Percentiles rank a stretch among this genome's conserved stretches.
phyloP scores from a whole-genome alignment of 2,329 filamentous ascomycete species.

The Claviceps sp. region DNA sequence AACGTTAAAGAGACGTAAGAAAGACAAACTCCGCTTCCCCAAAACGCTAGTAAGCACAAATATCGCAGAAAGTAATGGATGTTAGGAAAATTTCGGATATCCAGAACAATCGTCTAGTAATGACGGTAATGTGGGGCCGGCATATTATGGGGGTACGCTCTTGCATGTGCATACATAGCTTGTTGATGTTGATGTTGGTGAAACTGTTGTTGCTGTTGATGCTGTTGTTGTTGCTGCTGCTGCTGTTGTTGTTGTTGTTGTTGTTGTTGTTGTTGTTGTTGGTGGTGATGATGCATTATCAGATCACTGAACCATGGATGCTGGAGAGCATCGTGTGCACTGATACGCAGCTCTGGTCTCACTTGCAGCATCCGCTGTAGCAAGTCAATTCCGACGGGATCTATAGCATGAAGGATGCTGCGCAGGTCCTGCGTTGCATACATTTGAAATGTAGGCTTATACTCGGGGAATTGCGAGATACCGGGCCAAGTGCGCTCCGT shows the following conservation, averaged over 20 bases:
- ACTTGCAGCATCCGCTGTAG: constrained; percentile 85
- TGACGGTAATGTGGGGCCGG: constrained; percentile 25
- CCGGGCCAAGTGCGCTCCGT: constrained; percentile 93
- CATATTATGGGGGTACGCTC: constrained; percentile 25
- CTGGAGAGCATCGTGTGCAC: constrained; percentile 70
- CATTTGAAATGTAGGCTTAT: constrained; percentile 89
- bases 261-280: constrained; percentile 18
- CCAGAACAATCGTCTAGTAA: constrained; percentile 15
- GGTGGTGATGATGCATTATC: constrained; percentile 37
- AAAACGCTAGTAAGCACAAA: background rate
- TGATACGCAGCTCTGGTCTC: constrained; percentile 80
- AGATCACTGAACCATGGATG: constrained; percentile 88
- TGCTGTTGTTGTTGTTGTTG: constrained; percentile 34
- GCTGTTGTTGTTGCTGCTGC: constrained; percentile 28
- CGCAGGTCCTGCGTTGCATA: constrained; percentile 86
- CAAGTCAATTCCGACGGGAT: constrained; percentile 73
- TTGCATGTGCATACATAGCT: constrained; percentile 28
- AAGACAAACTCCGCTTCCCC: background rate
- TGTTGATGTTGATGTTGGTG: constrained; percentile 15
- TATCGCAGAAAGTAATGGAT: background rate
- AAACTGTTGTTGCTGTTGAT: constrained; percentile 27
- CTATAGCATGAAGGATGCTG: constrained; percentile 79
- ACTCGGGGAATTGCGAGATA: constrained; percentile 91
- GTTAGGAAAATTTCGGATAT: background rate
- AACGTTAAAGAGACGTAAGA: background rate